A percentile compares a stretch with the other conserved stretches of the same genome.
These are phyloP conservation scores for Aspergillus kassunensis DNA, from an alignment of 495 filamentous ascomycete species.

Conservation along the genomic window DNA sequence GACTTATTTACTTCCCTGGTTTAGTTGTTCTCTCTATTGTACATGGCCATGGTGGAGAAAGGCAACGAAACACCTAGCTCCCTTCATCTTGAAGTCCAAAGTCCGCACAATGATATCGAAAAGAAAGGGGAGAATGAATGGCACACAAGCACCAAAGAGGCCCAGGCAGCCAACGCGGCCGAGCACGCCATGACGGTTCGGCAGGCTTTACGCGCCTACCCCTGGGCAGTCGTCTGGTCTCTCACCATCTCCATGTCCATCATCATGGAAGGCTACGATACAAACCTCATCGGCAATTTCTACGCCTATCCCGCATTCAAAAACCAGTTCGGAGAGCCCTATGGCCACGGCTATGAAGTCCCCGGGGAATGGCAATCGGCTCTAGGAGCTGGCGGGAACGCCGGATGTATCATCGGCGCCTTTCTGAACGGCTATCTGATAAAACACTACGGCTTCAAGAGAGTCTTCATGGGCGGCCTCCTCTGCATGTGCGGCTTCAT, in stretches of 20 bases:
- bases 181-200: constrained; percentile 23
- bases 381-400: constrained; percentile 51
- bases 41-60: constrained; percentile 1
- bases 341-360: constrained; percentile 12
- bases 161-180: constrained; percentile 15
- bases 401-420: constrained; percentile 25
- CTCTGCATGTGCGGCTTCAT: constrained; percentile 53
- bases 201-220: constrained; percentile 27
- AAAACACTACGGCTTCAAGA: constrained; percentile 42
- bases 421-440: constrained; percentile 45
- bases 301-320: constrained; percentile 47
- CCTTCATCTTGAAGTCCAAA: not conserved
- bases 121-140: not conserved
- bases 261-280: constrained; percentile 50
- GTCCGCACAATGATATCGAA: not conserved
- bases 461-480: constrained; percentile 57
- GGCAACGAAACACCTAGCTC: not conserved
- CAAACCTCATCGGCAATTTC: constrained; percentile 35
- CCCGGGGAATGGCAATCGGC: constrained; percentile 56
- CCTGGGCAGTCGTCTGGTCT: constrained; percentile 45
- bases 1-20: not conserved
- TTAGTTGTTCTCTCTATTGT: not conserved
- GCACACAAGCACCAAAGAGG: constrained; percentile 13
- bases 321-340: constrained; percentile 52
- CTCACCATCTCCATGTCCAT: constrained; percentile 41